These are phyloP conservation scores for Pinguiococcus pyrenoidosus DNA, from an alignment of 108 stramenopile genomes.

Conservation along the genomic window DNA sequence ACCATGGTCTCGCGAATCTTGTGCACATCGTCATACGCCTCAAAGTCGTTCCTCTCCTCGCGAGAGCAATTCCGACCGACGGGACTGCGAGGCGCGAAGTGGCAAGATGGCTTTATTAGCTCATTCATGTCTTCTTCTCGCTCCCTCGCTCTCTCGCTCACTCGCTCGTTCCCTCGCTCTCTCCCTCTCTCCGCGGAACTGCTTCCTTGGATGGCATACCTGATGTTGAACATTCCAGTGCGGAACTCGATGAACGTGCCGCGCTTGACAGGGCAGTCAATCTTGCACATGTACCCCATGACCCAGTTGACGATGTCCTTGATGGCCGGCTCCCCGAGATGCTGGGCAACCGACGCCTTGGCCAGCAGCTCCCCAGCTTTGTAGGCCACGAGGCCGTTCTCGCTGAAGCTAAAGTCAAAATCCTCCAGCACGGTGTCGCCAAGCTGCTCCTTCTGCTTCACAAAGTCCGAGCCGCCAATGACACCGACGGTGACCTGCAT, in stretches of 20 bases:
- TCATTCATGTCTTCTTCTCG: not conserved
- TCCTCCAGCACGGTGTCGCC: conserved; percentile 52
- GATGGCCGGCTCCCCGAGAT: conserved; percentile 91
- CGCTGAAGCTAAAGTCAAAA: conserved; percentile 94
- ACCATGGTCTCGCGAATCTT: conserved; percentile 75
- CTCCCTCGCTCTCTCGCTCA: not conserved
- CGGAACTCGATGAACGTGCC: conserved; percentile 99
- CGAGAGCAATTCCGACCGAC: not conserved
- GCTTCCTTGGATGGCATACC: conserved; percentile 93
- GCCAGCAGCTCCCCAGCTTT: conserved; percentile 53
- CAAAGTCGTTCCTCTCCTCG: not conserved
- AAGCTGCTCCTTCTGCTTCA: conserved; percentile 97
- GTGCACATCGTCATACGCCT: not conserved
- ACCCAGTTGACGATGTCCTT: conserved; percentile 91
- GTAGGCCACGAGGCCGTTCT: conserved; percentile 97
- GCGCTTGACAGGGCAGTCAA: not conserved
- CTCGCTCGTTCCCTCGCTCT: not conserved
- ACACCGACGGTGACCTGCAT: conserved; percentile 65
- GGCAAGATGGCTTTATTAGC: not conserved
- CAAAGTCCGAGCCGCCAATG: conserved; percentile 94
- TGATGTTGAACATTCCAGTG: conserved; percentile 96
- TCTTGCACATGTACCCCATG: conserved; percentile 35
- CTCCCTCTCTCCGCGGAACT: conserved; percentile 75
- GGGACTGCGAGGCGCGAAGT: not conserved
- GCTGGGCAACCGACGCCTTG: conserved; percentile 57